Base-by-base conservation (phyloP, 495 filamentous ascomycete genomes). In the Trypethelium eluteriae region DNA sequence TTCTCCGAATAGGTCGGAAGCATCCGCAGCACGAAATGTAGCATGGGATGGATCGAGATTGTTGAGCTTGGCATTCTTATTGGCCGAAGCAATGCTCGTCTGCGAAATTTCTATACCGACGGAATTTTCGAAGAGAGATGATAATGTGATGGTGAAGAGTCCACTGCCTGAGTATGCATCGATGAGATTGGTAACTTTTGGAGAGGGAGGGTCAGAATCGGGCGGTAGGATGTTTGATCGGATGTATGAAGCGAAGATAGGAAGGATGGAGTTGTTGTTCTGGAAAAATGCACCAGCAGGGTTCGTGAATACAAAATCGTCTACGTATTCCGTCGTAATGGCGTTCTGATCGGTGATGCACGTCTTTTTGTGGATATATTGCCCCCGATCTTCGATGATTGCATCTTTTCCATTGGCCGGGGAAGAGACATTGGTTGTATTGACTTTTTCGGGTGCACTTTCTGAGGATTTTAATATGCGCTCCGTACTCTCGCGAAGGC, bases 261-360 rank as follows among this genome's bases (percentile, higher is more conserved):
- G 84, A n/a, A 98, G 87, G 78, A 98, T 97, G 61, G 92, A 96
- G 79, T 98, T 98, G 83, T 98, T 98, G 80, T 98, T 98, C 74
- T 98, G 94, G 85, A 98, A 98, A 83, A 98, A 98, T 53, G 89
- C 81, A 47, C 92, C 92, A 25, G 94, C 94, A 39, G 88, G 90
- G 81, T 93, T 97, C 73, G 83, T 84, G 81, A 98, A 96, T 74
- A 86, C 77, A 79, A 88, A 96, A 75, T 87, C 74, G 72, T 91
- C 91, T 64, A 98, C 81, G 75, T 95, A 96, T 74, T 98, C 94
- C 49, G 88, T 89, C 2, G 87, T 85, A 36, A 77, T 88, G 64
- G 83, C 89, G 69, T 93, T 97, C 73, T 83, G 81, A 78, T 96
- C 87, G 3, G 91, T 96, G 64, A 96, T 83, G 80, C 87, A 97